These are phyloP conservation scores for Aspergillus calidoustus DNA, from an alignment of 2,329 filamentous ascomycete species.

Conservation along the genomic window DNA sequence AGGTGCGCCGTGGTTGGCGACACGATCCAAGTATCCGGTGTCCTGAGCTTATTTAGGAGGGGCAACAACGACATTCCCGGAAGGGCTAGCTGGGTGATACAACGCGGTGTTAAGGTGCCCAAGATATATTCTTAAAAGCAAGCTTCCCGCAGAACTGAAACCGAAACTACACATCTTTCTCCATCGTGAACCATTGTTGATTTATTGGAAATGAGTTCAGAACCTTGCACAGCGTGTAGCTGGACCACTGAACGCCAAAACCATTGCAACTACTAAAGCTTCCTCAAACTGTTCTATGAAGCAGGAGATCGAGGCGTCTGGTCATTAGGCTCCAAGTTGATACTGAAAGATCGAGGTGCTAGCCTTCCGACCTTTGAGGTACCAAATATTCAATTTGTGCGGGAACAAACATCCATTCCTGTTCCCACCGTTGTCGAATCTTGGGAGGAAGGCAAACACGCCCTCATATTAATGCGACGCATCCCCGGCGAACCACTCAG, in stretches of 20 bases:
- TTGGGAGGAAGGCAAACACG: slow-evolving; percentile 23
- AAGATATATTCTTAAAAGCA: too few species aligned
- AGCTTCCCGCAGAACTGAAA: too few species aligned
- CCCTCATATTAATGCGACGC: slow-evolving; percentile 21
- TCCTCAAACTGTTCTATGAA: slow-evolving; percentile 25
- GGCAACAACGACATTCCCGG: too few species aligned
- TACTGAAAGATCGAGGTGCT: slow-evolving; percentile 33
- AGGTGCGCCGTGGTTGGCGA: too few species aligned
- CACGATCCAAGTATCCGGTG: too few species aligned
- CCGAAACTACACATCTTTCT: too few species aligned
- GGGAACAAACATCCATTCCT: slow-evolving; percentile 27
- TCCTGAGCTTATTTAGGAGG: too few species aligned
- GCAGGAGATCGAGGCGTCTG: slow-evolving; percentile 33
- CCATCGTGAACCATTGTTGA: not conserved
- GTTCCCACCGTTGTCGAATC: slow-evolving; percentile 26
- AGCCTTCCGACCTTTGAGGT: slow-evolving; percentile 21
- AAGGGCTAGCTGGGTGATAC: too few species aligned
- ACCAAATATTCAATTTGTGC: slow-evolving; percentile 25
- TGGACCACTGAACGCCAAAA: slow-evolving; percentile 15
- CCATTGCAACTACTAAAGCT: slow-evolving; percentile 14
- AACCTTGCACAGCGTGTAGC: slow-evolving; percentile 14
- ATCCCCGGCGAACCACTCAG: slow-evolving; percentile 24
- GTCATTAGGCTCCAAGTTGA: slow-evolving; percentile 35
- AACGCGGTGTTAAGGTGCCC: too few species aligned
- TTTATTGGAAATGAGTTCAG: too few species aligned